Evolutionary conservation across 2,329 filamentous ascomycete genomes (phyloP).

Genomic region (Diaporthe eres): DNA sequence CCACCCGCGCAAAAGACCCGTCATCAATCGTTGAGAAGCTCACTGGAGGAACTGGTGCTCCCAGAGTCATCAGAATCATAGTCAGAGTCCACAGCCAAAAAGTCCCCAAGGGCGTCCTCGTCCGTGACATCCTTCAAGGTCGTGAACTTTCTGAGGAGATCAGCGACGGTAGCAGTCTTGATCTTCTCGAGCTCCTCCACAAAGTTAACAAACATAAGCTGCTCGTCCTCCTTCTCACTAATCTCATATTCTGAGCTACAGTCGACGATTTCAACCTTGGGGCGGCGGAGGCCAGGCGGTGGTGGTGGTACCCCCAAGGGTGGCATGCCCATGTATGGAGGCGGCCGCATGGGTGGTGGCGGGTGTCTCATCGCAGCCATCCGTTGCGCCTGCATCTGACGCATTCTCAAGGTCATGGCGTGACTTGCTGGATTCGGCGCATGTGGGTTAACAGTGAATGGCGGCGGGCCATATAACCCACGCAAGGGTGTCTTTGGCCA

Average conservation of each 20-base stretch:
- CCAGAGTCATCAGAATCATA: slow-evolving; percentile 24
- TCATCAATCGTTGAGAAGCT: neutral
- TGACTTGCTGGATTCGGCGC: neutral
- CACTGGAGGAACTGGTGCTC: neutral
- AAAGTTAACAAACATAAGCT: slow-evolving; percentile 35
- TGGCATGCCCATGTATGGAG: too few species aligned
- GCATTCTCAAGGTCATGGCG: neutral
- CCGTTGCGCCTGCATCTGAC: neutral
- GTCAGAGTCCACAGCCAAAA: neutral
- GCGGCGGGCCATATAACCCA: neutral
- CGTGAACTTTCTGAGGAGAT: slow-evolving; percentile 27
- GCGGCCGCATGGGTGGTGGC: neutral
- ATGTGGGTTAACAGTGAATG: neutral
- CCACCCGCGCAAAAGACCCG: neutral
- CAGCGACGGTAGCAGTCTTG: neutral
- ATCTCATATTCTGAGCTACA: neutral
- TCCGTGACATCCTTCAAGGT: slow-evolving; percentile 18
- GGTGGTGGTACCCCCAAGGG: neutral
- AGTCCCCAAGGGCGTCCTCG: neutral
- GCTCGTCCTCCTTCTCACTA: slow-evolving; percentile 31
- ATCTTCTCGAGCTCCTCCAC: slow-evolving; percentile 26
- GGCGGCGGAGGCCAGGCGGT: neutral
- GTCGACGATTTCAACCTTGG: neutral
- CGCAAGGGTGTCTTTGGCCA: neutral
- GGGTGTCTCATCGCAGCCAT: neutral